Conservation (phyloP, 176 grass and related monocot genomes). For the Zea luxurians region DNA sequence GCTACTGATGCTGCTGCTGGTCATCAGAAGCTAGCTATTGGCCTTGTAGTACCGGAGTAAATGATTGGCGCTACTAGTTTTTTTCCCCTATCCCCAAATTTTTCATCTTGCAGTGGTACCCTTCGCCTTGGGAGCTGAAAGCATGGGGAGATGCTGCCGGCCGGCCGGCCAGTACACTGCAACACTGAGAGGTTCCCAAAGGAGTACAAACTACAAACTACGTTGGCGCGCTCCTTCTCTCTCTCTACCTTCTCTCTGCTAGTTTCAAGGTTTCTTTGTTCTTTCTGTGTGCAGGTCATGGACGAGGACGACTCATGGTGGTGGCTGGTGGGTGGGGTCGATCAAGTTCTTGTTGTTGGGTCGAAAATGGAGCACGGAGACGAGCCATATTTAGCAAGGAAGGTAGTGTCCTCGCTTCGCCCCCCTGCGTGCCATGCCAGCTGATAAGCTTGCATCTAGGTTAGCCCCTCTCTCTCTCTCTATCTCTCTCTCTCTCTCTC, state of each 20-base stretch:
- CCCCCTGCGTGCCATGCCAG: constrained; percentile 16
- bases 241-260: constrained; percentile 18
- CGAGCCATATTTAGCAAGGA: constrained; percentile 46
- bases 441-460: constrained; percentile 39
- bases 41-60: constrained; percentile 34
- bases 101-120: constrained; percentile 34
- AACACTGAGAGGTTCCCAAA: constrained; percentile 25
- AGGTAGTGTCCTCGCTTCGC: constrained; percentile 20
- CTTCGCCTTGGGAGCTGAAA: constrained; percentile 51
- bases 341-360: constrained; percentile 51
- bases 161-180: constrained; percentile 26
- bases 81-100: constrained; percentile 33
- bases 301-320: background rate
- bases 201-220: background rate
- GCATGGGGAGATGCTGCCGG: constrained; percentile 33
- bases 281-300: constrained; percentile 30
- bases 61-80: constrained; percentile 40
- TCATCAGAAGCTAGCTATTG: background rate
- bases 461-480: constrained; percentile 28
- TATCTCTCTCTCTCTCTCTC: constrained; percentile 17
- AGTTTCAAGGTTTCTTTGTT: constrained; percentile 29
- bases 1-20: background rate
- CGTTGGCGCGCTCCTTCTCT: constrained; percentile 1
- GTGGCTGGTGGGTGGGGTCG: constrained; percentile 29
- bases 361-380: constrained; percentile 49